Evolutionary conservation across 768 basidiomycete species (phyloP).

Genomic region (Dacryopinax spathularia): DNA sequence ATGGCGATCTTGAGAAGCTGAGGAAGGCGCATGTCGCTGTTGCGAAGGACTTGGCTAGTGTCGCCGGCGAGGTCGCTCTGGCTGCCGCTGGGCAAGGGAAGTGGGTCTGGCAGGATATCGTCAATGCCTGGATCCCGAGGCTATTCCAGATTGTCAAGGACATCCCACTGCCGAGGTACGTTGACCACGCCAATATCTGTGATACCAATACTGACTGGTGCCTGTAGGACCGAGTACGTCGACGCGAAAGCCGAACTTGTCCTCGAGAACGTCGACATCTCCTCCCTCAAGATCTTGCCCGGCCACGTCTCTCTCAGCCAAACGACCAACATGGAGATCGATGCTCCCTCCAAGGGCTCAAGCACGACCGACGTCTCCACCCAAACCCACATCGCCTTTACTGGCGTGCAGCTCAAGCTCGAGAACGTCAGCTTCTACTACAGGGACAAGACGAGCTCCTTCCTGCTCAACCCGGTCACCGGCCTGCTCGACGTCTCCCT

Average conservation of each 20-base stretch:
- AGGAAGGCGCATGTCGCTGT: slow-evolving; percentile 37
- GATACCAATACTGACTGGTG: not conserved
- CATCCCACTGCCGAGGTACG: slow-evolving; percentile 55
- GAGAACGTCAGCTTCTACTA: slow-evolving; percentile 62
- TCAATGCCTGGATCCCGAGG: slow-evolving; percentile 63
- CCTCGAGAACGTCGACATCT: slow-evolving; percentile 58
- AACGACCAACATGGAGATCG: slow-evolving; percentile 43
- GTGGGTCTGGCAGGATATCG: slow-evolving; percentile 71
- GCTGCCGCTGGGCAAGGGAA: slow-evolving; percentile 45
- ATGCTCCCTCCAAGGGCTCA: slow-evolving; percentile 26
- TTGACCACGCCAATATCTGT: not conserved
- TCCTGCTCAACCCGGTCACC: slow-evolving; percentile 29
- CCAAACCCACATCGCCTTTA: slow-evolving; percentile 49
- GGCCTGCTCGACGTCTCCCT: slow-evolving; percentile 49
- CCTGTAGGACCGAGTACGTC: slow-evolving; percentile 50
- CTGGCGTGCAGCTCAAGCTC: slow-evolving; percentile 49
- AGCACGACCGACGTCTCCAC: slow-evolving; percentile 48
- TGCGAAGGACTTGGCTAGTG: slow-evolving; percentile 35
- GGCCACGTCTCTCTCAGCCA: slow-evolving; percentile 60
- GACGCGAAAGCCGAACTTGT: slow-evolving; percentile 57
- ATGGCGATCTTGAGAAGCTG: slow-evolving; percentile 37
- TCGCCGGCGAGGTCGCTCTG: slow-evolving; percentile 33
- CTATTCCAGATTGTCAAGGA: slow-evolving; percentile 38
- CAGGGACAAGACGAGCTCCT: slow-evolving; percentile 46
- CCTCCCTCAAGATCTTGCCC: slow-evolving; percentile 49